These are phyloP conservation scores for Marsdenia floribunda DNA, from an alignment of 257 asterid genomes.

Conservation along the genomic window DNA sequence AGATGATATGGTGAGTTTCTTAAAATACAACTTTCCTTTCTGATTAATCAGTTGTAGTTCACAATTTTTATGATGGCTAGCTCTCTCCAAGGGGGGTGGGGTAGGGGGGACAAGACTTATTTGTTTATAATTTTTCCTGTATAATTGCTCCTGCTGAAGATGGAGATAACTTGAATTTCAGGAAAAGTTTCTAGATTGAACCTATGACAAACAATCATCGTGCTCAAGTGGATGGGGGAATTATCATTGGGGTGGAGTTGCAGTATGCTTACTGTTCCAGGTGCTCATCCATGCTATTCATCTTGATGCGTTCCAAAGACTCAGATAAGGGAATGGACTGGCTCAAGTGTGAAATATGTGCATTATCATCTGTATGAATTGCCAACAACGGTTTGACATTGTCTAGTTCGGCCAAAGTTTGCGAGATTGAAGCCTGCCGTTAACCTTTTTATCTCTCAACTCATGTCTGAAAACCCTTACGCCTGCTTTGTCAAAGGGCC, in stretches of 20 bases:
- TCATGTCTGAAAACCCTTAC: neutral
- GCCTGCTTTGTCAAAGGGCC: no score
- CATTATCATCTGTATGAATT: neutral
- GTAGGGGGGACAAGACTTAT: neutral
- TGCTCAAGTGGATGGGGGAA: neutral
- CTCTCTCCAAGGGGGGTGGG: neutral
- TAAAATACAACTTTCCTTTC: neutral
- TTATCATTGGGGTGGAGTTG: neutral
- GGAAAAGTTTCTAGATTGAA: neutral
- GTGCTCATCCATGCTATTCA: neutral
- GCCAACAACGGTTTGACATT: neutral
- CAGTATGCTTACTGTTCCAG: neutral
- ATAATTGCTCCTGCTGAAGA: neutral
- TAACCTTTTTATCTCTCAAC: neutral
- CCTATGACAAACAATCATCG: neutral
- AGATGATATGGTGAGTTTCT: conserved; percentile 2
- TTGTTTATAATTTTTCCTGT: neutral
- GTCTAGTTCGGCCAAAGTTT: neutral
- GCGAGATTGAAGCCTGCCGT: neutral
- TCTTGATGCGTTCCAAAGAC: neutral
- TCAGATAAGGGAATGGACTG: neutral
- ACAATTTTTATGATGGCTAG: no score
- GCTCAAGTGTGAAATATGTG: neutral
- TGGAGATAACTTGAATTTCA: neutral
- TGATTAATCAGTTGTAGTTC: neutral